Evolutionary conservation across 1,284 basidiomycete species (phyloP), one percentile per base, ranked within the genome.

Genomic region (Marasmius oreades): DNA sequence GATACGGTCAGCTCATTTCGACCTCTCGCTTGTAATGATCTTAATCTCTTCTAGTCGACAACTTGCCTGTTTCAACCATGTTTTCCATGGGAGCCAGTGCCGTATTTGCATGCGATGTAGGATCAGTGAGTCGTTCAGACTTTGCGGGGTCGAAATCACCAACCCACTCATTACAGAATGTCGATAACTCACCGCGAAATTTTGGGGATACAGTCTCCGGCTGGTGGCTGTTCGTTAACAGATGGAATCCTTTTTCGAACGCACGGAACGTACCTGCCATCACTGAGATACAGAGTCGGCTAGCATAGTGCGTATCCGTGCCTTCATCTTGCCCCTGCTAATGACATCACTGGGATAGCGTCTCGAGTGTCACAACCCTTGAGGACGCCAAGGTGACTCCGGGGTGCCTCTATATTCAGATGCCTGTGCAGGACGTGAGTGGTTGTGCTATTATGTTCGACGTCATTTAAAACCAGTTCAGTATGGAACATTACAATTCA

Each of bases 171-270:
- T 37, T 42, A 72, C 48, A 87, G 90, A 75, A 95, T 56, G 95
- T 98, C 68, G 97, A 99, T 69, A 98, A 96, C 59, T 93, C 92
- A 1, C 93, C 95, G 0, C 82, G 96, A 42, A 88, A 91, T 64
- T 98, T 96, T 70, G 95, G 96, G 5, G 97, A 99, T 66, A 90
- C 92, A 0, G 81, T 99, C 0, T 98, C 95, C 2, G 97, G 97
- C 22, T 98, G 94, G 88, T 98, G 94, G 93, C 82, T 99, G 16
- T 77, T 98, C 56, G 70, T 99, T 57, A 97, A 96, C 70, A 80
- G 93, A 57, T 97, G 86, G 85, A 95, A 95, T 69, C 94, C 93
- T 0, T 95, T 95, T 69, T 92, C 90, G 42, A 87, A 84, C 66
- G 85, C 88, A 51, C 78, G 84, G 59, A 85, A 82, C 57, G 86